These are phyloP conservation scores for Gossypium davidsonii DNA, from an alignment of 441 rosid genomes.

Conservation along the genomic window DNA sequence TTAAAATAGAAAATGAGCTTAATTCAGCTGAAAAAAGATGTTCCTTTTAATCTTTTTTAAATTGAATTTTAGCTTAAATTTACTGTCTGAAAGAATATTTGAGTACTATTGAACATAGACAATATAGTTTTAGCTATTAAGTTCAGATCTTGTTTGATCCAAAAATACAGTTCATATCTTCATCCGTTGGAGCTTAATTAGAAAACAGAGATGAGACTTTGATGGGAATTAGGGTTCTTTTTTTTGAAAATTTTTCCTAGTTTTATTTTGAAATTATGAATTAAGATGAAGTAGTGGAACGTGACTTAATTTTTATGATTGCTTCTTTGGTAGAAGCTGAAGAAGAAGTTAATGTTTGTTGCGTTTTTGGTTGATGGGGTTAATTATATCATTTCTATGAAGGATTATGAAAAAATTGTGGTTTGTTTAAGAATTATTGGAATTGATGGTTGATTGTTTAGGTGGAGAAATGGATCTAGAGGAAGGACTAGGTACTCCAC, in stretches of 20 bases:
- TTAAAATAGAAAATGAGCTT: background rate
- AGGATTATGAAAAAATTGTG: background rate
- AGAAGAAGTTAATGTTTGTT: background rate
- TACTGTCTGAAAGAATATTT: background rate
- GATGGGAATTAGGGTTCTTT: background rate
- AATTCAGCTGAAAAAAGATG: background rate
- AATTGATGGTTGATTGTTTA: conserved; percentile 16
- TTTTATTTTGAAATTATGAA: background rate
- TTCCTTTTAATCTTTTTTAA: background rate
- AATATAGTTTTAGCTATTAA: background rate
- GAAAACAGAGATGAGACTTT: too few relatives aligned
- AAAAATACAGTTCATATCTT: background rate
- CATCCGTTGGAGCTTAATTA: background rate
- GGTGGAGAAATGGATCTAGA: conserved; percentile 62
- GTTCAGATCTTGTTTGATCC: background rate
- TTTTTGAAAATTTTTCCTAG: background rate
- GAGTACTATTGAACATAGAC: background rate
- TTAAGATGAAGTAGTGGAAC: background rate
- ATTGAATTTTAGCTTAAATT: background rate
- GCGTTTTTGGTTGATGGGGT: background rate
- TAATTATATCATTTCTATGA: too few relatives aligned
- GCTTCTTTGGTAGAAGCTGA: background rate
- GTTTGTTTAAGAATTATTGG: conserved; percentile 6
- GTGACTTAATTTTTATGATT: background rate
- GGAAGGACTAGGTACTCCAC: conserved; percentile 38